phyloP scores from a whole-genome alignment of 306 rosid species.

The Citrullus amarus region DNA sequence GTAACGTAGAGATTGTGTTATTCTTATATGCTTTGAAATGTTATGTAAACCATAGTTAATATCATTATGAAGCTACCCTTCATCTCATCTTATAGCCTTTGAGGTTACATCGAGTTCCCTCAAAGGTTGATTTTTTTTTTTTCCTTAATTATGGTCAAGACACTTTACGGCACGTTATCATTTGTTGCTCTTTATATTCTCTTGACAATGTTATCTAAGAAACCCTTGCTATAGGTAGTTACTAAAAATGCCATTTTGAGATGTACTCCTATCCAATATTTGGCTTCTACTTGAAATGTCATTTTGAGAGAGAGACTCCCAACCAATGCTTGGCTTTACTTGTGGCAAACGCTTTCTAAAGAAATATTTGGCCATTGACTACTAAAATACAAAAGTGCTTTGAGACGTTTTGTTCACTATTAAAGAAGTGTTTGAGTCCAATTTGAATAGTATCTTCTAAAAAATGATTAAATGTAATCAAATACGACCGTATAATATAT shows the following conservation, averaged over 20 bases:
- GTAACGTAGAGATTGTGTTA: neutral
- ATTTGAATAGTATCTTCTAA: neutral
- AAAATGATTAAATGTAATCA: neutral
- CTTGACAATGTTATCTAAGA: constrained; percentile 25
- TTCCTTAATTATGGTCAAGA: neutral
- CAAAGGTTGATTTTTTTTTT: neutral
- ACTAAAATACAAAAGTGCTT: neutral
- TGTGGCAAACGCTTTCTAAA: neutral
- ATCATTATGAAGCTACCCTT: neutral
- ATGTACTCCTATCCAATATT: neutral
- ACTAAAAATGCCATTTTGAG: neutral
- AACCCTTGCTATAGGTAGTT: neutral
- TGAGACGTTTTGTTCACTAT: neutral
- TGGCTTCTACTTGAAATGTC: neutral
- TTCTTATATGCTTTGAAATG: neutral
- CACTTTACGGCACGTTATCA: neutral
- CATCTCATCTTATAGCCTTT: neutral
- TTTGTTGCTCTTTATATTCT: constrained; percentile 97
- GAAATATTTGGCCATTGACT: neutral
- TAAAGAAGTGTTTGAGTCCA: neutral
- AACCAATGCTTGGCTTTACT: neutral
- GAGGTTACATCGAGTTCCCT: neutral
- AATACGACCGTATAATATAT: neutral
- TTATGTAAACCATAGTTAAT: neutral
- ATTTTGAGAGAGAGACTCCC: too few relatives aligned